Evolutionary conservation across 2,329 filamentous ascomycete genomes (phyloP).

Genomic region (Diaporthe vexans): DNA sequence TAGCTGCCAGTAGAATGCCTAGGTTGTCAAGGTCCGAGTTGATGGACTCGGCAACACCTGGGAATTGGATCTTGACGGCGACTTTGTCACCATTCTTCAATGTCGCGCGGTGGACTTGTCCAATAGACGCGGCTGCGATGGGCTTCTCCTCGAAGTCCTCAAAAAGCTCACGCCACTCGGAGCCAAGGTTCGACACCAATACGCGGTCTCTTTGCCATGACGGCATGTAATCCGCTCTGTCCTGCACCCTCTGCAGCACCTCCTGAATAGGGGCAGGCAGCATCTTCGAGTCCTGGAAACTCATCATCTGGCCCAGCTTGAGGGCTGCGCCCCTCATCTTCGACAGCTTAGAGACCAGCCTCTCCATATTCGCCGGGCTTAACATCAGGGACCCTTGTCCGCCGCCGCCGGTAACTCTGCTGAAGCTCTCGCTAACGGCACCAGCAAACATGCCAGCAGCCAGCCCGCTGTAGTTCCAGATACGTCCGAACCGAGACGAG

Average conservation of each 20-base stretch:
- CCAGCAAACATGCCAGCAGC: slow-evolving; percentile 97
- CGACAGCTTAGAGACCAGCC: slow-evolving; percentile 91
- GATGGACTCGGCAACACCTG: slow-evolving; percentile 94
- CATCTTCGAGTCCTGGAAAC: slow-evolving; percentile 97
- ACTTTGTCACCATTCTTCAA: slow-evolving; percentile 82
- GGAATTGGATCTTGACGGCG: slow-evolving; percentile 97
- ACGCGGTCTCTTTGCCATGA: slow-evolving; percentile 92
- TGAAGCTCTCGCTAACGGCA: slow-evolving; percentile 86
- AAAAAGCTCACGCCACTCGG: slow-evolving; percentile 88
- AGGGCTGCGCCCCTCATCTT: slow-evolving; percentile 97
- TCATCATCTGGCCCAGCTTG: slow-evolving; percentile 98
- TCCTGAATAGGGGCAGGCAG: slow-evolving; percentile 88
- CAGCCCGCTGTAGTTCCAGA: slow-evolving; percentile 96
- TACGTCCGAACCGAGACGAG: slow-evolving; percentile 84
- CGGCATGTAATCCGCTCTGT: slow-evolving; percentile 98
- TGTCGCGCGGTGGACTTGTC: slow-evolving; percentile 91
- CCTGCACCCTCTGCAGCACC: slow-evolving; percentile 93
- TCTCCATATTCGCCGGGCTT: slow-evolving; percentile 91
- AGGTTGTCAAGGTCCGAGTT: slow-evolving; percentile 97
- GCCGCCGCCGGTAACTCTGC: slow-evolving; percentile 80
- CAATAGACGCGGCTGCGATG: slow-evolving; percentile 95
- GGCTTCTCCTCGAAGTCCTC: slow-evolving; percentile 89
- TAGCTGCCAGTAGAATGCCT: slow-evolving; percentile 89
- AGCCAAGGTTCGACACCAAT: slow-evolving; percentile 81
- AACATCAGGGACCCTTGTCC: slow-evolving; percentile 85